Evolutionary conservation across 495 filamentous ascomycete genomes (phyloP), one percentile per base, ranked within the genome.

Genomic region (Pseudomonodictys pantanalensis): DNA sequence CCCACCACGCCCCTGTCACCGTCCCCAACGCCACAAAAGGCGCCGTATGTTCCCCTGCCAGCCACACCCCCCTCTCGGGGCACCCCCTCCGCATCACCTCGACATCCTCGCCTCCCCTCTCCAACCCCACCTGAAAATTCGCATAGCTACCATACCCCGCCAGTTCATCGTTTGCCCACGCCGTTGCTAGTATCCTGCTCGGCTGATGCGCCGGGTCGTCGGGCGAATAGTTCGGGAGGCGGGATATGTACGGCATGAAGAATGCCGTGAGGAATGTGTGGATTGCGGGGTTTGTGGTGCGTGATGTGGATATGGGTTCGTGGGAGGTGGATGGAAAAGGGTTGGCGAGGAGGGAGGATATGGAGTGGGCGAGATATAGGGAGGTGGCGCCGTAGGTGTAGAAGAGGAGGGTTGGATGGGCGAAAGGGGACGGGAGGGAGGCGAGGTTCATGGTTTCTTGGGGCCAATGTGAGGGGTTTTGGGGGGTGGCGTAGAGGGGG

Each of bases 31-130:
- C 90, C 18, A 92, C 83, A 72, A 96, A 95, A 25, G 92, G 92
- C 24, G 90, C 84, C 25, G 92, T 96, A 74, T 97, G 93, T 72
- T 98, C 92, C 0, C 92, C 92, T 0, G 92, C 93, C 64, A 97
- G 82, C 92, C 92, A 98, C 3, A 97, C 62, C 1, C 86, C 83
- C 17, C 88, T 78, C 11, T 81, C 83, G 3, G 82, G 78, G 41
- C 88, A 73, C 2, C 91, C 92, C 2, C 80, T 73, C 28, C 91
- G 77, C 76, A 96, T 82, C 1, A 78, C 73, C 68, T 86, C 79
- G 32, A 97, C 84, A 65, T 96, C 92, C 47, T 76, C 69, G 42
- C 86, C 85, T 0, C 83, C 91, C n/a, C 83, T 76, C 58, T 81
- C 69, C 18, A 95, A 67, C 0, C 90, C 92, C 30, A 86, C 76